Base-by-base conservation (phyloP, 768 basidiomycete genomes). In the Xerocomellus chrysenteron region DNA sequence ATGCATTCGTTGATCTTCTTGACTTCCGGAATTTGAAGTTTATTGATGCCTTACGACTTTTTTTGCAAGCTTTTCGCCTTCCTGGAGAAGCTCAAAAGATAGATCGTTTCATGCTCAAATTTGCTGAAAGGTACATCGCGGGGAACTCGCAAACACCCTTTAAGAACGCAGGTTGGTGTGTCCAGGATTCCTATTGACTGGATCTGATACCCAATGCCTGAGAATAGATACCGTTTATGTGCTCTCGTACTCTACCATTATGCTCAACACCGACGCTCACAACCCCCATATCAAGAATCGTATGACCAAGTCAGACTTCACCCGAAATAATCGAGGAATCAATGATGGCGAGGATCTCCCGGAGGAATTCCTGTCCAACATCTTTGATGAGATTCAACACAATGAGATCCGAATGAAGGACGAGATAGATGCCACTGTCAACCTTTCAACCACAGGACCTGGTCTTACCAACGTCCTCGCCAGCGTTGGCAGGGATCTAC, bases 351-450 rank as follows among this genome's bases (percentile, higher is more conserved):
- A 81, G 39, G 88, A 95, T 72, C 82, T 99, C 44, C 92, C 94
- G 0, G 94, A 97, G 65, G 92, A 96, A 21, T 77, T 90, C 40
- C 71, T 98, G 42, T 78, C 76, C 5, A 75, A 74, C 21, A 90
- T 98, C 59, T 99, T 82, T 69, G 94, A 98, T 64, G 92, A 98
- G 42, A 98, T 99, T 62, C 82, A 85, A 54, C 78, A 71, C 42
- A 94, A 97, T 64, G 97, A 99, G 72, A 98, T 99, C 63, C 83
- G 92, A 66, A 98, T 99, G 97, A 98, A 98, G 74, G 97, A 98
- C 65, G 96, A 99, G 75, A 76, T 94, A 26, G 94, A 95, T 63
- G 77, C 82, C 30, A 75, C 76, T 8, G 39, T 57, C 24, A 69
- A 53, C 56, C 65, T 83, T 24, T 70, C 76, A 10, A 65, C 77